Evolutionary conservation across 345 rosid genomes (phyloP).

Genomic region (Populus tremula): DNA sequence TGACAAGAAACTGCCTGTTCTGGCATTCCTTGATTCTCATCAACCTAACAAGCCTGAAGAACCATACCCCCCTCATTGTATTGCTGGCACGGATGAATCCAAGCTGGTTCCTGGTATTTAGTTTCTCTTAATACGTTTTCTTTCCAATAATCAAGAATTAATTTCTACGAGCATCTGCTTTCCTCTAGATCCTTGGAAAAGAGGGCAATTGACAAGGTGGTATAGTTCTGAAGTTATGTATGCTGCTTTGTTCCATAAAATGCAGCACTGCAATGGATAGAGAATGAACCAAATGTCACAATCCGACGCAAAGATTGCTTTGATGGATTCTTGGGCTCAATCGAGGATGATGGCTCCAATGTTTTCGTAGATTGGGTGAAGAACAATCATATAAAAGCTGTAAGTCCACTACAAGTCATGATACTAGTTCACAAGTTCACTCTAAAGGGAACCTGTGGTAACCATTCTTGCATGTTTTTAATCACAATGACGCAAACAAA

Average conservation of each 20-base stretch:
- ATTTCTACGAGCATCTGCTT: not conserved
- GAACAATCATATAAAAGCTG: constrained; percentile 60
- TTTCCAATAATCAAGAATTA: not conserved
- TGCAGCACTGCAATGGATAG: constrained; percentile 71
- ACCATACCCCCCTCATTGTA: constrained; percentile 86
- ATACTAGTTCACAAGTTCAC: not conserved
- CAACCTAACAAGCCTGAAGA: constrained; percentile 75
- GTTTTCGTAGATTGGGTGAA: constrained; percentile 71
- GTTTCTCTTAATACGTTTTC: not conserved
- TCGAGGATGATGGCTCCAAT: constrained; percentile 77
- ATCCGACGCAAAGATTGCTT: constrained; percentile 71
- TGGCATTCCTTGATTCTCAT: constrained; percentile 78
- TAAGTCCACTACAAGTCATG: constrained; percentile 25
- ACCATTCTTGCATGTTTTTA: not conserved
- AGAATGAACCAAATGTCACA: constrained; percentile 56
- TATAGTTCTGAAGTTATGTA: not conserved
- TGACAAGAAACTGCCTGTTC: constrained; percentile 67
- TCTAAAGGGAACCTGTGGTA: not conserved
- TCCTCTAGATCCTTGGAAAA: not conserved
- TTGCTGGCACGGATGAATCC: constrained; percentile 74
- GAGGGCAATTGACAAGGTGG: not conserved
- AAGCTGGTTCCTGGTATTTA: constrained; percentile 67
- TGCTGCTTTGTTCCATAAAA: not conserved
- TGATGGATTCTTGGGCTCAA: constrained; percentile 79
- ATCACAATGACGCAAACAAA: not conserved